phyloP scores from a whole-genome alignment of 1,284 basidiomycete species.

The Pterulicium gracile region DNA sequence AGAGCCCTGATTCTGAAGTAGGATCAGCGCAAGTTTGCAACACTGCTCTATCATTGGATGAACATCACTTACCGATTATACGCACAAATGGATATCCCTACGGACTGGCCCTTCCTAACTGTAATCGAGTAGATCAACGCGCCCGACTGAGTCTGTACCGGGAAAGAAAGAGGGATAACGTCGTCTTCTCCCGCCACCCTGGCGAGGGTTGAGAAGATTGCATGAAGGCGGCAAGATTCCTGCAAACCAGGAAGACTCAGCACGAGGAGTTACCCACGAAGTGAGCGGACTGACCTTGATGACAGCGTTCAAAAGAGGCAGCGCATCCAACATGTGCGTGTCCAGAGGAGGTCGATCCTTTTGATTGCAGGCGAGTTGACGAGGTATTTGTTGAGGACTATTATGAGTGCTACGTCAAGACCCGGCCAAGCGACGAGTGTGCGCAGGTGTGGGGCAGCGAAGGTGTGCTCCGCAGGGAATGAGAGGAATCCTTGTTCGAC shows the following conservation, averaged over 20 bases:
- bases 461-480: too few relatives aligned
- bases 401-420: too few relatives aligned
- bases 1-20: conserved; percentile 2
- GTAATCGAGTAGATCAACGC: conserved; percentile 10
- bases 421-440: too few relatives aligned
- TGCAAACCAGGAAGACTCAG: conserved; percentile 3
- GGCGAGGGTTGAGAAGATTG: conserved; percentile 10
- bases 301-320: conserved; percentile 14
- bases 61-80: conserved; percentile 14
- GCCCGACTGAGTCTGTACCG: conserved; percentile 9
- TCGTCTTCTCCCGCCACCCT: conserved; percentile 12
- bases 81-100: conserved; percentile 7
- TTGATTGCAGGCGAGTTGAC: too few relatives aligned
- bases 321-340: conserved; percentile 20
- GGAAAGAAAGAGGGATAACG: conserved; percentile 12
- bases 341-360: too few relatives aligned
- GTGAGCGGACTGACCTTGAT: too few relatives aligned
- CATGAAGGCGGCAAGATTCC: conserved; percentile 13
- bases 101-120: conserved; percentile 11
- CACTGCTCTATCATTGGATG: not conserved
- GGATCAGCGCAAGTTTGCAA: not conserved
- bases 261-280: not conserved
- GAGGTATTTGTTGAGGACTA: too few relatives aligned
- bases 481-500: too few relatives aligned
- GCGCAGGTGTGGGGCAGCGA: too few relatives aligned